Base-by-base conservation (phyloP, 352 stramenopile genomes). In the Phytophthora syringae region DNA sequence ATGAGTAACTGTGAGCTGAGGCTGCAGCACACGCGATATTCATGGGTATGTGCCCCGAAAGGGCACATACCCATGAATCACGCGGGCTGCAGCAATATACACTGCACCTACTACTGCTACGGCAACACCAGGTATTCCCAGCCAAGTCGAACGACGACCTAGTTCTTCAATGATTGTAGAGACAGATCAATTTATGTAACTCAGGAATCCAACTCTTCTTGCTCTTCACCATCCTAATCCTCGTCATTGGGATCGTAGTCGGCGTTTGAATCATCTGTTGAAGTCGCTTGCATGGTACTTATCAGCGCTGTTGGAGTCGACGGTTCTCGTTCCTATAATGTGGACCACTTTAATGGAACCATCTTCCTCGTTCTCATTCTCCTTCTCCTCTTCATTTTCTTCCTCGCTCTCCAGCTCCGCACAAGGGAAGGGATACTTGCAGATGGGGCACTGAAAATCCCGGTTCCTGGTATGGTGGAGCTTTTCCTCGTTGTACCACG, bases 201-300 rank as follows among this genome's bases (percentile, higher is more conserved):
- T 16, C 5, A 16, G 32, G 4, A 39, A 39, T 16, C 32, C 32
- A 3, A 16, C 12, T 32, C 27, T 9, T 32, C 9, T 9, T 32
- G 9, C 27, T 10, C 39, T 42, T 7, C 16, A 6, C 13, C 2
- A 7, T 42, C 16, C 36, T 42, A 42, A 15, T 42, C 36, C 7
- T 42, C 16, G 16, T 42, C 7, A 21, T 11, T n/a, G n/a, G n/a
- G 36, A 21, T 42, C 36, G 40, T 48, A 48, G 16, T 48, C 5
- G 11, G 2, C 37, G 37, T 44, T 16, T 4, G 40, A 48, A 6
- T n/a, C 18, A 6, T 48, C 18, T 48, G 40, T 48, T 32, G 48
- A 55, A 55, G 32, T 55, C 48, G 18, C 48, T 55, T 34, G 34
- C 5, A 22, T 57, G 36, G 24, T 48, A 39, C 9, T 57, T 21